Base-by-base conservation (phyloP, 208 protist genomes). In the Zelonia costaricensis region DNA sequence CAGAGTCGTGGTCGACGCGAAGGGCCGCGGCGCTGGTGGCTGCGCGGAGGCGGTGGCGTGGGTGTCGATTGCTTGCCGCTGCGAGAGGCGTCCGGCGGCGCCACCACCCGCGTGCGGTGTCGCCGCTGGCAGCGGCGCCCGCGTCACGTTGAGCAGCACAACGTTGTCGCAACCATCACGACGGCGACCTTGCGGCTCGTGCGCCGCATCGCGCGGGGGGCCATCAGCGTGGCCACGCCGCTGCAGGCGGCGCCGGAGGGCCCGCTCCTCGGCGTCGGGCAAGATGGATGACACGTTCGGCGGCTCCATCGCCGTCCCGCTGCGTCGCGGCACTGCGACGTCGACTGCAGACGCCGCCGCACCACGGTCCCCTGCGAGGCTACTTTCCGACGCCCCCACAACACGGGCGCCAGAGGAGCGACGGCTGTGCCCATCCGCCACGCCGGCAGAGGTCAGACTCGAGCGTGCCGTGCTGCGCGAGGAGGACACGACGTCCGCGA, bases 241-340 rank as follows among this genome's bases (percentile, higher is more conserved):
- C 40, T 59, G 45, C 18, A 68, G 42, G 35, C 60, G 60, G 12
- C 52, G 54, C 9, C 68, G 53, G 28, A 67, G 35, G 30, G 46
- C 60, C 30, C 36, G 54, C 45, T 69, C 58, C 60, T 76, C 76
- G 25, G 67, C 68, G 45, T 80, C 72, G 40, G 69, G 71, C 39
- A 76, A 22, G 20, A 92, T 86, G 27, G 85, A 69, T 27, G 80
- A 88, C 9, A 88, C 38, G 25, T 92, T 61, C 0, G 78, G n/a
- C n/a, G n/a, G 74, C 25, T 78, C 79, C 45, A 69, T 56, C 8
- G 83, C 15, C 16, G 76, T 75, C 18, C 74, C 76, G 9, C 60
- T 82, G 39, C 70, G 30, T 25, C 59, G 42, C 16, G 57, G 43
- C 53, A 25, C 13, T 22, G 64, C 36, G 28, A 45, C 7, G 6